A percentile compares a stretch with the other conserved stretches of the same genome.
Evolutionary conservation across 169 alveolate species (phyloP).

Genomic region (Cryptosporidium bovis): DNA sequence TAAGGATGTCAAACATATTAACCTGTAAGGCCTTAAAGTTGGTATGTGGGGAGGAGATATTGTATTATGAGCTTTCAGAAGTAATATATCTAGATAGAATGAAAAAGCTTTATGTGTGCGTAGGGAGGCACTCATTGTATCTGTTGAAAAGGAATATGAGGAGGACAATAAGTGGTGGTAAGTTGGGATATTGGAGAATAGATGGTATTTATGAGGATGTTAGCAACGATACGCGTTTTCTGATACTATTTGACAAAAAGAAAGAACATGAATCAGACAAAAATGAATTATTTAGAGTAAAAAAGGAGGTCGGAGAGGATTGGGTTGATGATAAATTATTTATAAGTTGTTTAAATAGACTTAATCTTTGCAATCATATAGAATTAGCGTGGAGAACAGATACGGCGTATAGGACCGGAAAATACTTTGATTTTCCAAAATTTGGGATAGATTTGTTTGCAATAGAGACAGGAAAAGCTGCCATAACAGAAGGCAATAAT

Average conservation of each 20-base stretch:
- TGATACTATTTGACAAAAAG: slow-evolving; percentile 35
- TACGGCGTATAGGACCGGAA: slow-evolving; percentile 51
- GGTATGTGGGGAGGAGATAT: slow-evolving; percentile 65
- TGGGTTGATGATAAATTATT: slow-evolving; percentile 56
- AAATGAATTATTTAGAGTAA: slow-evolving; percentile 3
- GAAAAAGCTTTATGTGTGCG: slow-evolving; percentile 59
- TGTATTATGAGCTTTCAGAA: slow-evolving; percentile 62
- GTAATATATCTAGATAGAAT: slow-evolving; percentile 38
- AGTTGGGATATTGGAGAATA: slow-evolving; percentile 17
- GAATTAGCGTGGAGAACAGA: slow-evolving; percentile 73
- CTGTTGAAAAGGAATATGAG: slow-evolving; percentile 47
- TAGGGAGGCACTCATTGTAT: slow-evolving; percentile 41
- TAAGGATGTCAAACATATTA: slow-evolving; percentile 27
- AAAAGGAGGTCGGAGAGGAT: not conserved
- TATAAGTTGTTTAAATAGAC: slow-evolving; percentile 41
- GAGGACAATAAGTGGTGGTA: slow-evolving; percentile 37
- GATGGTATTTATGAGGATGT: slow-evolving; percentile 67
- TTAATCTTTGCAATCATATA: slow-evolving; percentile 25
- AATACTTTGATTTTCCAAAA: slow-evolving; percentile 53
- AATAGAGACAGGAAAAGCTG: not conserved
- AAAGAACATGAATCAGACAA: slow-evolving; percentile 1
- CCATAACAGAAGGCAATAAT: not conserved
- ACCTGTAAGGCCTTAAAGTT: slow-evolving; percentile 62
- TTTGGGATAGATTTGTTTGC: slow-evolving; percentile 38
- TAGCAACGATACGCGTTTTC: slow-evolving; percentile 42